These are phyloP conservation scores for Besnoitia besnoiti DNA, from an alignment of 169 alveolate genomes.

Conservation along the genomic window DNA sequence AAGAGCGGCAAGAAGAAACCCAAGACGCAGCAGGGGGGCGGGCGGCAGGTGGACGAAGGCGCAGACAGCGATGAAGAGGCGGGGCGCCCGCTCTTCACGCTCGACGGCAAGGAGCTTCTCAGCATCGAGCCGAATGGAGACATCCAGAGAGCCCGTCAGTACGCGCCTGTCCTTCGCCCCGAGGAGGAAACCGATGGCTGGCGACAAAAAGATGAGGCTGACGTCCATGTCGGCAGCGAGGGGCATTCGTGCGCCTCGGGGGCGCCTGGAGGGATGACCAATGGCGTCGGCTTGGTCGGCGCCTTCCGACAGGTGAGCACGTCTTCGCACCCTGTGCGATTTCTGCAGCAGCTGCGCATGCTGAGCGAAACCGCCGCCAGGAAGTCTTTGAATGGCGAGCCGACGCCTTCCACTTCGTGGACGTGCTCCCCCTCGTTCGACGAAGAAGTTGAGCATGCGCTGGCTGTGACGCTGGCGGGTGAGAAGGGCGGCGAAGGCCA, in stretches of 20 bases:
- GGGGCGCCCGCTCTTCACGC: slow-evolving; percentile 30
- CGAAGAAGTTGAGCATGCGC: neutral
- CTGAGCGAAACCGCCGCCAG: neutral
- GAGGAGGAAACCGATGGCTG: slow-evolving; percentile 48
- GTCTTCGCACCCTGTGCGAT: neutral
- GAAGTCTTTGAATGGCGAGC: neutral
- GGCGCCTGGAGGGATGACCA: neutral
- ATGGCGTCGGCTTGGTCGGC: neutral
- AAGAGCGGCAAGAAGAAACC: neutral
- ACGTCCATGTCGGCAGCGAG: neutral
- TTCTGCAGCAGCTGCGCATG: slow-evolving; percentile 28
- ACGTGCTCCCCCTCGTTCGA: slow-evolving; percentile 20
- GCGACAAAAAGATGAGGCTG: neutral
- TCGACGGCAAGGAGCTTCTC: slow-evolving; percentile 45
- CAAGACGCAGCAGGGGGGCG: neutral
- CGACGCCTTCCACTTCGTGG: slow-evolving; percentile 21
- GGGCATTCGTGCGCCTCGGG: neutral
- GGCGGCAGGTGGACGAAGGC: neutral
- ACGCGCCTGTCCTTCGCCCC: slow-evolving; percentile 46
- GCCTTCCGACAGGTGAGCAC: neutral
- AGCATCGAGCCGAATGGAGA: slow-evolving; percentile 35
- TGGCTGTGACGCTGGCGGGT: neutral
- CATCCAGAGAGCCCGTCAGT: slow-evolving; percentile 6
- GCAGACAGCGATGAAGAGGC: neutral
- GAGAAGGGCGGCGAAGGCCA: neutral